Evolutionary conservation across 1,284 basidiomycete species (phyloP), one percentile per base, ranked within the genome.

Genomic region (Ustilago trichophora): DNA sequence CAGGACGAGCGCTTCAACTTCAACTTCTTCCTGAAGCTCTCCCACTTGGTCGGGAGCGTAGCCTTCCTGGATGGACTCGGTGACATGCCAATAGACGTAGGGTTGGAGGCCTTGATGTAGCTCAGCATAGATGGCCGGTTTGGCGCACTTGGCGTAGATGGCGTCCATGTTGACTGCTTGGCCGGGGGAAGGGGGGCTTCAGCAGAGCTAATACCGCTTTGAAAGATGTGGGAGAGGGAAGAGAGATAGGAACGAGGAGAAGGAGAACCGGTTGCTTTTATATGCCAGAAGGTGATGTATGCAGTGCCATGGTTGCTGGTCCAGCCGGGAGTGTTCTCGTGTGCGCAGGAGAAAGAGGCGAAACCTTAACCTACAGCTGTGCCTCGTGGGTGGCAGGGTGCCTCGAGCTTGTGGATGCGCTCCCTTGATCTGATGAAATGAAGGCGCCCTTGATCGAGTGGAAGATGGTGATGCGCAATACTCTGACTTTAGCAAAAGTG

Each of bases 1-100:
- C 5, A 68, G 54, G 3, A 68, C 53, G 9, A 60, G 45, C 16
- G 58, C 65, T 25, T 68, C 65, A 21, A 68, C 53, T 32, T 68
- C 65, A n/a, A 18, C 42, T 21, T 51, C 49, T 22, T 57, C 49
- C 31, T 68, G 65, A 0, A 64, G 19, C 22, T 42, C 48, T 21
- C 56, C 59, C 34, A 69, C 60, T 2, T 44, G 41, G 6, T 49
- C 38, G 6, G 66, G 60, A 11, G 10, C 22, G 29, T 53, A 69
- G 13, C 56, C 51, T 15, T 64, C 60, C 16, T 45, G 44, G 22
- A 69, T 42, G n/a, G 60, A 64, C 13, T 59, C 51, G 52, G 51
- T 48, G 29, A 69, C 56, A 21, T 69, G 60, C 60, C 51, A 64
- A 38, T 48, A 56, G 32, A 60, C 56, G 22, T 59, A 69, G 12